Base-by-base conservation (phyloP, 2,329 filamentous ascomycete species). In the Pseudohalonectria lignicola region DNA sequence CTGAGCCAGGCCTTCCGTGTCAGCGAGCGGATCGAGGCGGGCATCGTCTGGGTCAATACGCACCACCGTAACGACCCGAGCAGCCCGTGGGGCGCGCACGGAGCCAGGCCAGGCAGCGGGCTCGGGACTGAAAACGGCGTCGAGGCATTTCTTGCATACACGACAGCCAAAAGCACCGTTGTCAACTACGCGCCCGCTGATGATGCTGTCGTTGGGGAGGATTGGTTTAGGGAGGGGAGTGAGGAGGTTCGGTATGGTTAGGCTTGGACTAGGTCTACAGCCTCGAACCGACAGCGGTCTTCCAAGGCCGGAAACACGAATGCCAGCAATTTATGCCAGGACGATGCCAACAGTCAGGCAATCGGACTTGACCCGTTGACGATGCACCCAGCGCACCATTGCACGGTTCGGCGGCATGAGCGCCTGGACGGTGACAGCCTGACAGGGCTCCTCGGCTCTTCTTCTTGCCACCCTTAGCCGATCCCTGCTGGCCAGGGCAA, bases 41-140 rank as follows among this genome's bases (percentile, higher is more conserved):
- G 80, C 43, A 70, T 69, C 39, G 63, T 67, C 2, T 73, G 69
- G 66, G 62, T 69, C 30, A 66, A 67, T 40, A 85, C 68, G 1
- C 79, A 85, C 54, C 79, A 85, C 51, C 67, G 79, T 25, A 85
- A 84, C 47, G 80, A 84, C 46, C 79, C 80, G 0, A 78, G 77
- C 46, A 79, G 77, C 41, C 76, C 81, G 1, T 81, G 80, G 79
- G 81, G 80, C 19, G 29, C 36, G 20, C 36, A 37, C n/a, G 76
- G 79, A 2, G 62, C 72, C 21, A 76, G 76, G 47, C 63, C 62
- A 26, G 66, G 71, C 2, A 79, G 74, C 45, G 81, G 81, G 1
- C 69, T 85, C 1, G 81, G 80, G 2, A 84, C 79, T 43, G 82
- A 86, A 61, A 85, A 86, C 49, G 81, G 81, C 0, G 47, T 77